phyloP scores from a whole-genome alignment of 768 basidiomycete species.

The Pisolithus sp. region DNA sequence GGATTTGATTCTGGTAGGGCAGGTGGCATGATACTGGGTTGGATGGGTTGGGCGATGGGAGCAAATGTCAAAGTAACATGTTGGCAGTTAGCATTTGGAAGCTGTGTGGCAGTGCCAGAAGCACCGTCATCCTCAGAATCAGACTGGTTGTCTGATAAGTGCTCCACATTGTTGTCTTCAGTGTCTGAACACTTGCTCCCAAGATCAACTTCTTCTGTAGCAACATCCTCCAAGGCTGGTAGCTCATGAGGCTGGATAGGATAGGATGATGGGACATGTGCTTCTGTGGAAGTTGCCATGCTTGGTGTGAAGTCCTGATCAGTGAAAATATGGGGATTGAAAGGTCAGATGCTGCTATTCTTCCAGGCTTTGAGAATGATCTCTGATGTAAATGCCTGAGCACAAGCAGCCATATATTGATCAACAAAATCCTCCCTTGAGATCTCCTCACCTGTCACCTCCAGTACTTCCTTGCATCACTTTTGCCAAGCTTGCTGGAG shows the following conservation, averaged over 20 bases:
- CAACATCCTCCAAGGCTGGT: background rate
- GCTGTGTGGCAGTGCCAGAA: too few species aligned
- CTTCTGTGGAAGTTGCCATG: constrained; percentile 9
- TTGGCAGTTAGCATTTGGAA: too few species aligned
- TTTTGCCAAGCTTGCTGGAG: constrained; percentile 24
- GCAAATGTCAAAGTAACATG: too few species aligned
- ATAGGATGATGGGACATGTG: constrained; percentile 12
- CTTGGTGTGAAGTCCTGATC: constrained; percentile 22
- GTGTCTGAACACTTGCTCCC: background rate
- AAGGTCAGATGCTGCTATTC: constrained; percentile 21
- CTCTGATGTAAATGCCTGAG: constrained; percentile 5
- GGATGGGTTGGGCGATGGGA: background rate
- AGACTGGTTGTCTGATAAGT: background rate
- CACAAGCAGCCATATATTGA: constrained; percentile 7
- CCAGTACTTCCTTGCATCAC: constrained; percentile 17
- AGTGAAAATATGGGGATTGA: constrained; percentile 21
- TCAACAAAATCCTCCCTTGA: background rate
- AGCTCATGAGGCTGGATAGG: constrained; percentile 1
- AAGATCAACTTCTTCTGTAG: background rate
- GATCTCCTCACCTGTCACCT: constrained; percentile 15
- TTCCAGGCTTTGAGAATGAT: constrained; percentile 17
- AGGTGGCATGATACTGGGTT: background rate
- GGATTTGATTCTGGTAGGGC: background rate
- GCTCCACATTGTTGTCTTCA: background rate
- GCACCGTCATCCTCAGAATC: background rate